Conservation (phyloP, 768 basidiomycete genomes). For the Leccinellum albellum region DNA sequence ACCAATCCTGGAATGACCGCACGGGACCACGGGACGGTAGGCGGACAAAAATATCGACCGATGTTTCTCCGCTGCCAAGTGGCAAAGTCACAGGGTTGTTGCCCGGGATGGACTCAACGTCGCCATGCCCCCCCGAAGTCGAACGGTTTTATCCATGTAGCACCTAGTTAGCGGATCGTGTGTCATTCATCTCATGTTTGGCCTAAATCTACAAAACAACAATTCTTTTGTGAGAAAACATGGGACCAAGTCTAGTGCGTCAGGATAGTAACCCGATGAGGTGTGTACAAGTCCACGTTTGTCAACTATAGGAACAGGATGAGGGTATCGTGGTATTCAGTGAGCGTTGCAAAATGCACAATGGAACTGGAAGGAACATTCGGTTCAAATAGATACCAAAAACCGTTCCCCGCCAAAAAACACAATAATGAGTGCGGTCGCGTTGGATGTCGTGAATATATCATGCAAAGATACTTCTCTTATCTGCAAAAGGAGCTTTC, state of each 20-base stretch:
- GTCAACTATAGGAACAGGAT: constrained; percentile 29
- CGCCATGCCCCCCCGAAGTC: not conserved
- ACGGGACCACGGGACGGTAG: not conserved
- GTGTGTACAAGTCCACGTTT: constrained; percentile 23
- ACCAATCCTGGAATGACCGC: not conserved
- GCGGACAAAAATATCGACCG: constrained; percentile 5
- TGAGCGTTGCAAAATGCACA: constrained; percentile 31
- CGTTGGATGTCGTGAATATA: constrained; percentile 26
- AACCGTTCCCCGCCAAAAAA: constrained; percentile 17
- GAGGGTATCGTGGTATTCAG: constrained; percentile 35
- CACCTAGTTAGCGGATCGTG: not conserved
- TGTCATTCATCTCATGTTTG: constrained; percentile 5
- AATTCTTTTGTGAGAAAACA: constrained; percentile 7
- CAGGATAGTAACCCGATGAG: constrained; percentile 10
- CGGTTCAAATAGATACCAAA: constrained; percentile 29
- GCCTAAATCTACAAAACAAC: constrained; percentile 22
- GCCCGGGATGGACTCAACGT: not conserved
- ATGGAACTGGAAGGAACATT: constrained; percentile 22
- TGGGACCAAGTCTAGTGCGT: constrained; percentile 14
- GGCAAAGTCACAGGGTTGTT: constrained; percentile 3
- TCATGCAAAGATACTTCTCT: constrained; percentile 18
- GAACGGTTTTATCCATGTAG: not conserved
- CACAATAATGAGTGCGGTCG: constrained; percentile 10
- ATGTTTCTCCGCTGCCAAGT: constrained; percentile 15
- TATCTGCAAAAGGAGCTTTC: constrained; percentile 6